phyloP scores from a whole-genome alignment of 306 rosid genomes.

The Rubus idaeus region DNA sequence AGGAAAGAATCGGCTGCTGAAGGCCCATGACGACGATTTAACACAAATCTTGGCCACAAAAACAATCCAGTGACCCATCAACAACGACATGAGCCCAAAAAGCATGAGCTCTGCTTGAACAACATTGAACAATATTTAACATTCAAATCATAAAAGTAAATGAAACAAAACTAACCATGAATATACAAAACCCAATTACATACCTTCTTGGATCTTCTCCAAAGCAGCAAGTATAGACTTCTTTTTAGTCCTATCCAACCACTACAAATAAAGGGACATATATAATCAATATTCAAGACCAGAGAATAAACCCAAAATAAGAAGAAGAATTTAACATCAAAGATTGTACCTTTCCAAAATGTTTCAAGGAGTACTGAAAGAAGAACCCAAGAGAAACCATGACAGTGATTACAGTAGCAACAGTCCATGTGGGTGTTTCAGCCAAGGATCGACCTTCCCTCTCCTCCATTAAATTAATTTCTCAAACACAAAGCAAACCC shows the following conservation, averaged over 20 bases:
- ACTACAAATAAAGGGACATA: conserved; percentile 35
- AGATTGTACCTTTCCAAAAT: conserved; percentile 48
- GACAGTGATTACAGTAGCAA: conserved; percentile 68
- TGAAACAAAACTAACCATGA: not conserved
- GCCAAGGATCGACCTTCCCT: conserved; percentile 65
- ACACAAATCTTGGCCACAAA: conserved; percentile 88
- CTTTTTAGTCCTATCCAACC: conserved; percentile 73
- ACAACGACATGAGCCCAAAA: conserved; percentile 78
- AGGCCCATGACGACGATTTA: conserved; percentile 54
- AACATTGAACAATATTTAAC: conserved; percentile 20
- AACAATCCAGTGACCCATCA: conserved; percentile 91
- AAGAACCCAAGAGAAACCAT: conserved; percentile 66
- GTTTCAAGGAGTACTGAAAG: conserved; percentile 48
- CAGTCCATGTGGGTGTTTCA: conserved; percentile 85
- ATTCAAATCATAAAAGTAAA: not conserved
- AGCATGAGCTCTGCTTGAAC: conserved; percentile 76
- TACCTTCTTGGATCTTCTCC: conserved; percentile 84
- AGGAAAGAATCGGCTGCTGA: conserved; percentile 70
- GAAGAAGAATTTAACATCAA: not conserved
- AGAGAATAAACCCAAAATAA: conserved; percentile 19
- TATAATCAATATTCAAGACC: not conserved
- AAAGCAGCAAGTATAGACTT: conserved; percentile 81
- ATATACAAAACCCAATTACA: not conserved
- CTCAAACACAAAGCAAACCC: conserved; percentile 17
- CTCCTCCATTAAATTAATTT: conserved; percentile 38